Percentiles rank a stretch among this genome's conserved stretches.
Conservation (phyloP, 768 basidiomycete genomes). For the Kwoniella pini region DNA sequence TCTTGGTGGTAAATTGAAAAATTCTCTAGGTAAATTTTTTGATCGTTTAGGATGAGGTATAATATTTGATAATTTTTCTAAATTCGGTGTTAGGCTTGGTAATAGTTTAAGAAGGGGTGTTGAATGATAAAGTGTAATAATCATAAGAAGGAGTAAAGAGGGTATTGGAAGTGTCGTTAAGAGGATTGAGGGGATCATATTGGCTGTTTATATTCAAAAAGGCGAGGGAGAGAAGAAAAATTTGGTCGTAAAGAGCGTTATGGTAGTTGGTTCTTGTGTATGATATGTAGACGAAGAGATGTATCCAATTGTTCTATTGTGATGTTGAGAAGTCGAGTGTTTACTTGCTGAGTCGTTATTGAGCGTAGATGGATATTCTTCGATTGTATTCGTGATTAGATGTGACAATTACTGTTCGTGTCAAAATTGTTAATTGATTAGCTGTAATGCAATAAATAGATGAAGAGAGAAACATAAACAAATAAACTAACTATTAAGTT, state of each 20-base stretch:
- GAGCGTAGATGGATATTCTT: too few species aligned
- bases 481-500: too few species aligned
- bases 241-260: too few species aligned
- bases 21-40: slow-evolving; percentile 44
- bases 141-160: slow-evolving; percentile 30
- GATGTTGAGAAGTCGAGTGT: too few species aligned
- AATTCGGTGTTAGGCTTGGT: slow-evolving; percentile 14
- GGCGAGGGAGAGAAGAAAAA: not conserved
- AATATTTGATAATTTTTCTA: slow-evolving; percentile 26
- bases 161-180: slow-evolving; percentile 27
- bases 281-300: too few species aligned
- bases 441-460: not conserved
- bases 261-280: too few species aligned
- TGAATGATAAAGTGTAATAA: slow-evolving; percentile 32
- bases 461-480: not conserved
- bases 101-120: slow-evolving; percentile 27
- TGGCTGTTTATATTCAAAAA: not conserved
- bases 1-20: slow-evolving; percentile 47
- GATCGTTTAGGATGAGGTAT: slow-evolving; percentile 36
- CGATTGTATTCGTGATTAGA: too few species aligned
- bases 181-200: slow-evolving; percentile 33
- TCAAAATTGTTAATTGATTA: too few species aligned
- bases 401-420: too few species aligned
- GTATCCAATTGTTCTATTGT: too few species aligned
- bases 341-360: too few species aligned